These are phyloP conservation scores for Cenococcum geophilum DNA, from an alignment of 495 filamentous ascomycete genomes.

Conservation along the genomic window DNA sequence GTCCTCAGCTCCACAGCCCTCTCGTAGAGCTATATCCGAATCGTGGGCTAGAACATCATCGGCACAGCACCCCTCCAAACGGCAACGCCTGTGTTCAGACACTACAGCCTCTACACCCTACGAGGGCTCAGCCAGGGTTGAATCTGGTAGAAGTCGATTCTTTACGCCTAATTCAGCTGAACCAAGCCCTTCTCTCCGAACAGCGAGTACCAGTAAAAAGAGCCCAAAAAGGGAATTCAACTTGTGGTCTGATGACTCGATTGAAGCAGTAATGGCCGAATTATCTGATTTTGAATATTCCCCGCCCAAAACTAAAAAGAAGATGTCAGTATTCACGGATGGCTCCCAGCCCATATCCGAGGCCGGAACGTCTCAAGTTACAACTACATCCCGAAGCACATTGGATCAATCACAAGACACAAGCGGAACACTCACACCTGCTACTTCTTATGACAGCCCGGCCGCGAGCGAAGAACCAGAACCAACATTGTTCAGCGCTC, in stretches of 20 bases:
- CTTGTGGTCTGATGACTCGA: slow-evolving; percentile 62
- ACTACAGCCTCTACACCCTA: slow-evolving; percentile 34
- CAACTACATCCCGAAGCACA: slow-evolving; percentile 13
- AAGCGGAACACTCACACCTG: slow-evolving; percentile 18
- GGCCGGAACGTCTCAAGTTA: slow-evolving; percentile 13
- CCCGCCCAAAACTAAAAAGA: slow-evolving; percentile 31
- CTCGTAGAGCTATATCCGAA: slow-evolving; percentile 21
- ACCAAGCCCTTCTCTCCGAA: slow-evolving; percentile 49
- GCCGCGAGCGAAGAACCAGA: slow-evolving; percentile 8
- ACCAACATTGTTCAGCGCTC: slow-evolving; percentile 12
- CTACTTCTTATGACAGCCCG: slow-evolving; percentile 16
- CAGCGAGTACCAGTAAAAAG: slow-evolving; percentile 43
- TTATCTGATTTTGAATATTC: slow-evolving; percentile 42
- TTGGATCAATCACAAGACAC: slow-evolving; percentile 14
- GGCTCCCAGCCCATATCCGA: slow-evolving; percentile 2
- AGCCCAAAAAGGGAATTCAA: slow-evolving; percentile 47
- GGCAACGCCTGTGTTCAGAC: slow-evolving; percentile 57
- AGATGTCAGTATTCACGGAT: slow-evolving; percentile 32
- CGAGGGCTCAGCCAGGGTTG: slow-evolving; percentile 29
- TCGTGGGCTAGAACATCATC: slow-evolving; percentile 30
- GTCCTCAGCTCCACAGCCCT: slow-evolving; percentile 37
- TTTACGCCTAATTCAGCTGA: slow-evolving; percentile 44
- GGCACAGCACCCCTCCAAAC: slow-evolving; percentile 50
- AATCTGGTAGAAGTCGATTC: slow-evolving; percentile 51
- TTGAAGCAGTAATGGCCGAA: slow-evolving; percentile 55